Conservation (phyloP, 768 basidiomycete species). For the Boletus coccyginus region DNA sequence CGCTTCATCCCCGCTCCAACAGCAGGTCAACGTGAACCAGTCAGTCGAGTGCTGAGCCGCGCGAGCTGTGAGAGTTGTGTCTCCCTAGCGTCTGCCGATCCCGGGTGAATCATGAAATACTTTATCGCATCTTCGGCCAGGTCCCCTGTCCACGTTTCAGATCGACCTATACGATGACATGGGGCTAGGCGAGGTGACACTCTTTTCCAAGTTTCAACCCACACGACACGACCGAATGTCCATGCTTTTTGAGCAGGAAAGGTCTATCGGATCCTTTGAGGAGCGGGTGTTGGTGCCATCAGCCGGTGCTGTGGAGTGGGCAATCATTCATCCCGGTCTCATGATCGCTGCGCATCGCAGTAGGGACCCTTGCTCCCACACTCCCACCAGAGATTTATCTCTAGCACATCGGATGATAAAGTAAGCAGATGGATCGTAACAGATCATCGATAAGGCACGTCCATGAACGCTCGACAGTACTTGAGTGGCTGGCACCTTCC, state of each 20-base stretch:
- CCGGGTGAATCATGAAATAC: background rate
- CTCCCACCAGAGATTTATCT: slow-evolving; percentile 6
- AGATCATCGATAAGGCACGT: slow-evolving; percentile 9
- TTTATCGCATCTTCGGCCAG: background rate
- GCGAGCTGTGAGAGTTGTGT: background rate
- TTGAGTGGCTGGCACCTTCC: background rate
- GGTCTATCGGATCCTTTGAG: slow-evolving; percentile 1
- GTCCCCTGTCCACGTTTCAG: background rate
- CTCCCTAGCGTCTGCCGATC: background rate
- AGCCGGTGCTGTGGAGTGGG: no score
- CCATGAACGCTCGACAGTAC: background rate
- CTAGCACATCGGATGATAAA: slow-evolving; percentile 7
- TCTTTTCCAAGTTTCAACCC: background rate
- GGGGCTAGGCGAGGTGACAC: background rate
- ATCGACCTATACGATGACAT: background rate
- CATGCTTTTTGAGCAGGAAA: background rate
- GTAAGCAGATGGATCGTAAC: slow-evolving; percentile 8
- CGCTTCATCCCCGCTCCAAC: background rate
- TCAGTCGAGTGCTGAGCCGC: background rate
- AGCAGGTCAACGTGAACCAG: background rate
- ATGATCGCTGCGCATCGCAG: background rate
- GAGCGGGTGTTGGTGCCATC: background rate
- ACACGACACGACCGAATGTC: background rate
- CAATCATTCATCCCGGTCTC: no score
- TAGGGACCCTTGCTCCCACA: background rate